Evolutionary conservation across 805 yeast species (phyloP).

Genomic region (Kodamaea fukazawae): DNA sequence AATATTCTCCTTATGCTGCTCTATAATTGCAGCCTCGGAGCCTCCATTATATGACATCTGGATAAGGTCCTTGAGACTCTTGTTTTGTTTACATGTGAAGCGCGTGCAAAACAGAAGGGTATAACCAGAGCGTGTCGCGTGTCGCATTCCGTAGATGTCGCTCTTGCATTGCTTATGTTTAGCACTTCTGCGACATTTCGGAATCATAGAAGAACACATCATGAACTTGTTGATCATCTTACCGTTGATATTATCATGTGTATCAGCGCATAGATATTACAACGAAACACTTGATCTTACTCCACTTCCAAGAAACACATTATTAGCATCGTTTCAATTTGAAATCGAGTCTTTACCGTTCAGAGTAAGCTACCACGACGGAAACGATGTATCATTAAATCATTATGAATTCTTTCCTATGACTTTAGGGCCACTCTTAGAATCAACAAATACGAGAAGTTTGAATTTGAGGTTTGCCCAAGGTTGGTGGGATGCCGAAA

Average conservation of each 20-base stretch:
- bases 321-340: conserved; percentile 72
- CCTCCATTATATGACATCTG: too few relatives aligned
- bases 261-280: conserved; percentile 31
- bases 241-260: conserved; percentile 4
- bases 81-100: too few relatives aligned
- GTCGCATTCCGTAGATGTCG: too few relatives aligned
- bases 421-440: conserved; percentile 72
- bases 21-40: conserved; percentile 22
- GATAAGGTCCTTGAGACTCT: too few relatives aligned
- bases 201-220: too few relatives aligned
- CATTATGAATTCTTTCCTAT: conserved; percentile 78
- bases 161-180: too few relatives aligned
- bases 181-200: too few relatives aligned
- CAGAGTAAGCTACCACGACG: conserved; percentile 19
- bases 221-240: conserved; percentile 6
- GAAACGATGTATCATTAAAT: conserved; percentile 5
- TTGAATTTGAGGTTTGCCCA: conserved; percentile 84
- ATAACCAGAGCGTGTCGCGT: too few relatives aligned
- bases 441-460: conserved; percentile 63
- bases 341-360: conserved; percentile 52
- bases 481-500: conserved; percentile 91
- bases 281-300: conserved; percentile 58
- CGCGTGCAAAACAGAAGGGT: too few relatives aligned
- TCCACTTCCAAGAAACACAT: conserved; percentile 71
- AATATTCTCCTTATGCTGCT: conserved; percentile 71